Evolutionary conservation across 1,139 yeast species (phyloP).

Genomic region (Hansenula sp.): DNA sequence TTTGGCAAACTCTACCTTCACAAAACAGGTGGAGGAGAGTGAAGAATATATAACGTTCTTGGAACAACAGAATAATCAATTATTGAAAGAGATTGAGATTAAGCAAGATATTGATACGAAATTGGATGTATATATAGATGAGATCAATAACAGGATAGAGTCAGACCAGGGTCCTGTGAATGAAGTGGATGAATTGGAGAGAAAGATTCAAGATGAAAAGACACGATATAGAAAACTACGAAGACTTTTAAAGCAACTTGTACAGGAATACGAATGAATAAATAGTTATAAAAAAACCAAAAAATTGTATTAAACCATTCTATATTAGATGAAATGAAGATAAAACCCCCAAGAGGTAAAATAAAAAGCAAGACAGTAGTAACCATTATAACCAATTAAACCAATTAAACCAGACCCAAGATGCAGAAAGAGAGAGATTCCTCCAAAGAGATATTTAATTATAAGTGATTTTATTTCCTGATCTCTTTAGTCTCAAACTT

Average conservation of each 20-base stretch:
- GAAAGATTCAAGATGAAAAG: conserved; percentile 5
- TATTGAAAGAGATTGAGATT: conserved; percentile 1
- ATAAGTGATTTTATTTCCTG: conserved; percentile 23
- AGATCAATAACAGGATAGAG: neutral
- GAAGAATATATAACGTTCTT: conserved; percentile 2
- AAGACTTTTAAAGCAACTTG: neutral
- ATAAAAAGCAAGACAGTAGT: too few relatives aligned
- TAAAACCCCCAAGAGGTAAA: too few relatives aligned
- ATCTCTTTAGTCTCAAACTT: conserved; percentile 33
- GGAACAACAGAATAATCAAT: neutral
- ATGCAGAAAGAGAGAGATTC: neutral
- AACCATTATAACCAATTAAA: neutral
- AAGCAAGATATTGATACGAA: conserved; percentile 1
- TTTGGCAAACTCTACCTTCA: conserved; percentile 11
- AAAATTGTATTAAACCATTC: too few relatives aligned
- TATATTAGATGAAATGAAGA: too few relatives aligned
- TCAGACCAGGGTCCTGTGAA: conserved; percentile 10
- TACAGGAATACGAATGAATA: neutral
- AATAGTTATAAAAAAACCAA: too few relatives aligned
- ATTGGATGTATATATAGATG: neutral
- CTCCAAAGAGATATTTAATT: conserved; percentile 3
- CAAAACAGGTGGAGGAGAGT: conserved; percentile 13
- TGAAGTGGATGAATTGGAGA: conserved; percentile 13
- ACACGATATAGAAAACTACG: conserved; percentile 9
- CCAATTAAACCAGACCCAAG: conserved; percentile 8